Base-by-base conservation (phyloP, 2,329 filamentous ascomycete genomes). In the Uncinocarpus reesii region DNA sequence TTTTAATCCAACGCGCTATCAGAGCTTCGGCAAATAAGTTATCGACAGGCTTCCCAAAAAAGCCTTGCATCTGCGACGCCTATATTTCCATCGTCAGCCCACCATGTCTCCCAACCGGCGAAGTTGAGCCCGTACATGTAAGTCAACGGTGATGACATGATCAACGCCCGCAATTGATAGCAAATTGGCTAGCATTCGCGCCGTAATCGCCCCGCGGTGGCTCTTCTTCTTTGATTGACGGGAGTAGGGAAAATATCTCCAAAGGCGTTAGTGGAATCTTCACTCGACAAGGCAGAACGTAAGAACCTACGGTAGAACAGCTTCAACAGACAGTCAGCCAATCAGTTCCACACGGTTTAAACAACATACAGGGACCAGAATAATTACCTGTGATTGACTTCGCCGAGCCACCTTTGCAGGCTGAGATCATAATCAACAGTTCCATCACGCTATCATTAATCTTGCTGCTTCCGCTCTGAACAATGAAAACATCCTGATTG, bases 361-460 rank as follows among this genome's bases (percentile, higher is more conserved):
- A 42, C 23, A 28, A 13, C 31, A 46, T 2, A 40, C 7, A 24
- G 20, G 13, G 16, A 29, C 20, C 4, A n/a, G 16, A 45, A 32
- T 53, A 67, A 77, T 58, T 74, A 95, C 90, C 90, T 59, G 90
- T 96, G 64, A 96, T 85, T 61, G 92, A 94, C 73, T 89, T 95
- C 54, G 92, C 86, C 47, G 92, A 96, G 56, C 90, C 92, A 62
- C 92, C 89, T 70, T 95, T 96, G 77, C 92, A 98, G 58, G 92
- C 92, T 56, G 86, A 92, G 60, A 96, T 95, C 86, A 98, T 94
- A 69, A 98, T 96, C 63, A 98, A 78, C 63, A 98, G 78, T 75
- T 98, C 92, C 88, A 98, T 95, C 64, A 98, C 88, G 62, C 87
- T 93, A 71, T 98, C 92, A 67, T 98, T 98, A 76, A 95, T 95